Base-by-base conservation (phyloP, 192 early-diverging fungal species). In the Obelidium mucronatum region DNA sequence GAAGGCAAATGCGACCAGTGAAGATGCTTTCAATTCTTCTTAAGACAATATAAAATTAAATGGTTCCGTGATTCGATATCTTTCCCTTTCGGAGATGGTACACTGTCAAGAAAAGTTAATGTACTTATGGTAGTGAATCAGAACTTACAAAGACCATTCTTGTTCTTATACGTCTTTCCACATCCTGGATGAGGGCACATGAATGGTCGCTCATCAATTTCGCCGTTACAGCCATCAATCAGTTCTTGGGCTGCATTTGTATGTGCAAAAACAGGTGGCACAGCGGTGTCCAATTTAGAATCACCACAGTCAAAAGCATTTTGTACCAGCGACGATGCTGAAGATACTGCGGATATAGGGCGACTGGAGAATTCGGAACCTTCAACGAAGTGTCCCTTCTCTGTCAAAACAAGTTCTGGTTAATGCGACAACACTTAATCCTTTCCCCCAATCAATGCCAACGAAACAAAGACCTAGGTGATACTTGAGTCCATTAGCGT, bases 391-490 rank as follows among this genome's bases (percentile, higher is more conserved):
- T 65, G 28, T 22, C 37, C 37, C 35, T 72, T 72, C 59, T 72
- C 70, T 72, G 28, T 42, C 22, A 26, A 3, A 11, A 19, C 6
- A 28, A 22, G 4, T 52, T 53, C 31, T 11, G 28, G 31, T 69
- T 44, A 13, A 17, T 26, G 66, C 36, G 26, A 52, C 26, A 66
- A 1, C 42, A 40, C 34, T 35, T n/a, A n/a, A n/a, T n/a, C n/a
- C n/a, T n/a, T n/a, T n/a, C n/a, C n/a, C n/a, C n/a, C n/a, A n/a
- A n/a, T n/a, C n/a, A n/a, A n/a, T n/a, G n/a, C n/a, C n/a, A n/a
- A n/a, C n/a, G n/a, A n/a, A n/a, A n/a, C n/a, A n/a, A n/a, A 30
- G n/a, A 76, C 75, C 75, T 36, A 76, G 67, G 36, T 72, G 70
- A 26, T 72, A 72, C 36, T 72, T 72, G 31, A 72, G 55, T 5